These are phyloP conservation scores for Lonicera japonica DNA, from an alignment of 129 eudicot species.

Conservation along the genomic window DNA sequence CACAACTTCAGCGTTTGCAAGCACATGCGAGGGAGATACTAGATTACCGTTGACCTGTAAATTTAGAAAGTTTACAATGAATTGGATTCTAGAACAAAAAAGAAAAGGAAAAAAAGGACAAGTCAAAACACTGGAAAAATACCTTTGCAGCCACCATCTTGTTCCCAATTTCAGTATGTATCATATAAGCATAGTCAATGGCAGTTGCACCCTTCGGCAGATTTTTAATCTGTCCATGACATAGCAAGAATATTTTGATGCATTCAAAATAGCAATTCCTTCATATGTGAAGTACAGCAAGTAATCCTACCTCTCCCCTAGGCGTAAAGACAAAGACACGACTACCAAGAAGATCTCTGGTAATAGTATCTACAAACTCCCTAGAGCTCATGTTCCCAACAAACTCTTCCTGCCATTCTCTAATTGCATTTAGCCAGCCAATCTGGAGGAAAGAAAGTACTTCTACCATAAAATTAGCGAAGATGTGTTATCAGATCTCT, in stretches of 20 bases:
- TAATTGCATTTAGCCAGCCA: constrained; percentile 95
- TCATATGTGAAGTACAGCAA: background rate
- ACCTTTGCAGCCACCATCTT: constrained; percentile 99
- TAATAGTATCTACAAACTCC: constrained; percentile 94
- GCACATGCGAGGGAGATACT: constrained; percentile 80
- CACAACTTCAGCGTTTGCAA: constrained; percentile 95
- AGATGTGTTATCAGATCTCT: background rate
- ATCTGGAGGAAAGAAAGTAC: constrained; percentile 40
- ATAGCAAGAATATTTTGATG: background rate
- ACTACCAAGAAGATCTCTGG: constrained; percentile 90
- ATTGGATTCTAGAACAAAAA: constrained; percentile 7
- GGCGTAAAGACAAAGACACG: constrained; percentile 97
- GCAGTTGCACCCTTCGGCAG: constrained; percentile 94
- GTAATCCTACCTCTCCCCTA: constrained; percentile 75
- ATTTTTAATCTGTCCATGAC: constrained; percentile 63
- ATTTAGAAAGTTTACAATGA: constrained; percentile 7
- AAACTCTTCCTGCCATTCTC: constrained; percentile 99
- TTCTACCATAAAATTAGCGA: constrained; percentile 11
- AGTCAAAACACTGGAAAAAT: constrained; percentile 11
- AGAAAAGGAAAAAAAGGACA: background rate
- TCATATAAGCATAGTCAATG: constrained; percentile 95
- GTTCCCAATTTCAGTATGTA: constrained; percentile 87
- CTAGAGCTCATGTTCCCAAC: constrained; percentile 99
- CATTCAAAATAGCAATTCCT: background rate
- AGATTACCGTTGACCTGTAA: constrained; percentile 92